These are phyloP conservation scores for Cercospora beticola DNA, from an alignment of 2,329 filamentous ascomycete genomes.

Conservation along the genomic window DNA sequence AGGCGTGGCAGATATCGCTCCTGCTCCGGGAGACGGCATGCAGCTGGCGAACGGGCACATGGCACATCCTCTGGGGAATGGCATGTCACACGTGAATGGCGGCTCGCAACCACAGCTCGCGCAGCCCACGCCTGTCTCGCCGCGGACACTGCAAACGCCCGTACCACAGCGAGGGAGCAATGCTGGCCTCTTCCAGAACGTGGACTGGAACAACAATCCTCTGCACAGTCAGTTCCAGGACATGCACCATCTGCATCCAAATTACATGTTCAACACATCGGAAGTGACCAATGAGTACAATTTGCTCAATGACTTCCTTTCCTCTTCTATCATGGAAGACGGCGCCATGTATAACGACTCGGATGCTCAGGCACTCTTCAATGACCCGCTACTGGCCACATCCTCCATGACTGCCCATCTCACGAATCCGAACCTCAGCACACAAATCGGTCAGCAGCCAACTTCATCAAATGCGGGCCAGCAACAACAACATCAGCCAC, in stretches of 20 bases:
- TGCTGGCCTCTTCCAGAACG: conserved; percentile 37
- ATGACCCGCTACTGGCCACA: conserved; percentile 56
- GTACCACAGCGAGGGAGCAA: conserved; percentile 38
- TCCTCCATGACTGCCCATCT: conserved; percentile 42
- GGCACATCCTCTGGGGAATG: conserved; percentile 16
- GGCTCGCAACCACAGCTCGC: conserved; percentile 56
- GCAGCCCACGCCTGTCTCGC: conserved; percentile 68
- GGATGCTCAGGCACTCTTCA: conserved; percentile 55
- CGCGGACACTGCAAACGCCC: conserved; percentile 62
- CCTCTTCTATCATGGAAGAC: conserved; percentile 83
- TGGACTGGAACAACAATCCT: conserved; percentile 71
- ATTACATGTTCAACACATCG: conserved; percentile 91
- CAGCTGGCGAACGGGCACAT: conserved; percentile 16
- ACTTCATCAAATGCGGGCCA: not conserved
- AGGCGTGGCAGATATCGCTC: conserved; percentile 39
- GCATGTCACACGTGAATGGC: conserved; percentile 17
- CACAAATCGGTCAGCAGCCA: conserved; percentile 10
- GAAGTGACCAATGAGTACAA: conserved; percentile 98
- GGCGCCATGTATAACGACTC: conserved; percentile 45
- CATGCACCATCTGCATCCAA: conserved; percentile 90
- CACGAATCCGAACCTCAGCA: conserved; percentile 45
- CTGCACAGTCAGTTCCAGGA: conserved; percentile 85
- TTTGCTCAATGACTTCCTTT: conserved; percentile 92
- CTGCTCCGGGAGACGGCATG: conserved; percentile 28
- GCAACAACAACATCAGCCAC: not conserved